Evolutionary conservation across 352 stramenopile genomes (phyloP), one percentile per base, ranked within the genome.

Genomic region (Phytophthora agathidicida): DNA sequence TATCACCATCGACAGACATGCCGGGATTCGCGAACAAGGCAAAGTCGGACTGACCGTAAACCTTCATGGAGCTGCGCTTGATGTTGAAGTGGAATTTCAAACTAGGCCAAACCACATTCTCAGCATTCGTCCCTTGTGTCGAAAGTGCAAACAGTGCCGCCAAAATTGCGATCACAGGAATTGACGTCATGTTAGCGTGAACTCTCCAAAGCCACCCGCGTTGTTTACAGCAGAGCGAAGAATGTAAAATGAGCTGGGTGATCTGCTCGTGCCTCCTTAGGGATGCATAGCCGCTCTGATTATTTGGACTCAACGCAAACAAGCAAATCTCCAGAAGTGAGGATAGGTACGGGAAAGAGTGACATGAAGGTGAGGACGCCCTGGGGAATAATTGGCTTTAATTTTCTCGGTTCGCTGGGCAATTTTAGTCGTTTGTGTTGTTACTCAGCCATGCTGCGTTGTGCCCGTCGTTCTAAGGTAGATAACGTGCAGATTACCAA

Each of bases 41-140:
- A 31, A 76, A 66, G 10, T 72, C 16, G 5, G 68, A 59, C 8
- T 62, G 9, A 3, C 68, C 68, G 14, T 67, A 48, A 13, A 77
- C 20, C 5, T 42, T 43, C 72, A 82, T 77, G 13, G 64, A 60
- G 23, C 14, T 51, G 14, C 68, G 65, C 44, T 78, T 78, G 50
- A 75, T 36, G 0, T 35, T 70, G 41, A 78, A 63, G 3, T 65
- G 52, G 22, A 82, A 48, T 3, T 31, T 42, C 2, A 82, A 39
- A 6, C 52, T 60, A 19, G 65, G 65, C 36, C 61, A 67, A 22
- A n/a, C n/a, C n/a, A n/a, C n/a, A n/a, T n/a, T n/a, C n/a, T 19
- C 30, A 8, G 22, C 43, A 14, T 13, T 13, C 24, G 11, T 19
- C 10, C 13, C 11, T 14, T 52, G 27, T 22, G 45, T 16, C 3